A percentile compares a stretch with the other conserved stretches of the same genome.
Evolutionary conservation across 495 filamentous ascomycete genomes (phyloP).

Genomic region (Pyronema omphalodes): DNA sequence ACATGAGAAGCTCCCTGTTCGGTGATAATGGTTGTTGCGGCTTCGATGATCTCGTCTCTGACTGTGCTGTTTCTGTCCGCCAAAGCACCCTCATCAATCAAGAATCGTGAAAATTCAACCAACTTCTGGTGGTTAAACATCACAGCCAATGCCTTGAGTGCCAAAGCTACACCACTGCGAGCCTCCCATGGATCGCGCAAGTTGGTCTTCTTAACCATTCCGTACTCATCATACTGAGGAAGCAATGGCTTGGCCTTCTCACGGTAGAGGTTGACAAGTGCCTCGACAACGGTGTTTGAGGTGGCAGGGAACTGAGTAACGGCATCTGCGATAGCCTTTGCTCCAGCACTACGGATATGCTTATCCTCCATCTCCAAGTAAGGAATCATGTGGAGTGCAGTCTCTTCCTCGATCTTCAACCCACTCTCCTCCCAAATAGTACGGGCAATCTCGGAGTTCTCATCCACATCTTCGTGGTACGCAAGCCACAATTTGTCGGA

Average conservation of each 20-base stretch:
- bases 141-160: constrained; percentile 60
- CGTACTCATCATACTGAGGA: constrained; percentile 72
- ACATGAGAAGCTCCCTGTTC: constrained; percentile 59
- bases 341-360: constrained; percentile 67
- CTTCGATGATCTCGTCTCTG: constrained; percentile 79
- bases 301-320: constrained; percentile 37
- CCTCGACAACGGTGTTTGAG: constrained; percentile 39
- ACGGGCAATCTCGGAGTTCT: constrained; percentile 65
- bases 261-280: constrained; percentile 48
- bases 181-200: constrained; percentile 75
- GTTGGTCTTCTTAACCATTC: constrained; percentile 76
- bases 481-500: constrained; percentile 85
- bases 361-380: constrained; percentile 62
- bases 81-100: constrained; percentile 69
- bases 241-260: constrained; percentile 62
- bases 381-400: constrained; percentile 48
- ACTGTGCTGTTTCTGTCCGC: constrained; percentile 61
- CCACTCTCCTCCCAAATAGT: constrained; percentile 91
- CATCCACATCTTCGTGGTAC: constrained; percentile 74
- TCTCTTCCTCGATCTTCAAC: constrained; percentile 44
- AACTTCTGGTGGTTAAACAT: constrained; percentile 49
- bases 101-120: constrained; percentile 59
- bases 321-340: constrained; percentile 59
- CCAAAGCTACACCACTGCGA: constrained; percentile 68
- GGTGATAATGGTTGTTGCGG: constrained; percentile 63